A percentile compares a stretch with the other conserved stretches of the same genome.
These are phyloP conservation scores for Phytophthora pinifolia DNA, from an alignment of 352 stramenopile genomes.

Conservation along the genomic window DNA sequence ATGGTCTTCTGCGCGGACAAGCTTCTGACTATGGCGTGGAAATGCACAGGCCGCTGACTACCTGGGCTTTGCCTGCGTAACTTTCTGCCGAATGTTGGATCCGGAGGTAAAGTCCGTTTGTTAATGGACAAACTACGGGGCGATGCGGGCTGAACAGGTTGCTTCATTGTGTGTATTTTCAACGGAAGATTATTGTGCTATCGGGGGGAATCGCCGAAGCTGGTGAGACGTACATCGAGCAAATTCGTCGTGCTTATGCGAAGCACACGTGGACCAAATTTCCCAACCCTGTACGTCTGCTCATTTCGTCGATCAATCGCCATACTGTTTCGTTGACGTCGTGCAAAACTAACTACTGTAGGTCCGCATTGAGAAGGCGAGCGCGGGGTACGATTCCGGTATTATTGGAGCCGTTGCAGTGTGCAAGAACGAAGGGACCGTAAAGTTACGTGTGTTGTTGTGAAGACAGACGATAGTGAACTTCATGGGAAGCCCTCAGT, in stretches of 20 bases:
- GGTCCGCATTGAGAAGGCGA: constrained; percentile 79
- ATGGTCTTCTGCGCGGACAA: not conserved
- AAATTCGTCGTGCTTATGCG: constrained; percentile 53
- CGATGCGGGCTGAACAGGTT: not conserved
- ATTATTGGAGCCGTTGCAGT: constrained; percentile 78
- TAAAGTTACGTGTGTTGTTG: constrained; percentile 14
- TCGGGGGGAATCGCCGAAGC: constrained; percentile 76
- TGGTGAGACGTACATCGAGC: constrained; percentile 66
- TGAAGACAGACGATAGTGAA: constrained; percentile 6
- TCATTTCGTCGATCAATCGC: too few species aligned
- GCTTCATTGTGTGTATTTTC: not conserved
- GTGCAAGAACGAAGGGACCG: constrained; percentile 24
- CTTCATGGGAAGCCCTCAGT: not conserved
- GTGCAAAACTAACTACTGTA: constrained; percentile 16
- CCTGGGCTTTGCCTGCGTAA: constrained; percentile 82
- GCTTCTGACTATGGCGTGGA: constrained; percentile 3
- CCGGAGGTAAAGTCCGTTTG: constrained; percentile 49
- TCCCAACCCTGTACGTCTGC: constrained; percentile 59
- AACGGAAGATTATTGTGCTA: constrained; percentile 71
- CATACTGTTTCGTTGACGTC: too few species aligned
- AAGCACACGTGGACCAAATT: constrained; percentile 81
- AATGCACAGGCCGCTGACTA: constrained; percentile 67
- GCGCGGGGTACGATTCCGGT: constrained; percentile 78
- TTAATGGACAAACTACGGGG: not conserved
- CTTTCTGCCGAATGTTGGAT: constrained; percentile 73